Evolutionary conservation across 2,329 filamentous ascomycete genomes (phyloP).

Genomic region (Apiospora aurea): DNA sequence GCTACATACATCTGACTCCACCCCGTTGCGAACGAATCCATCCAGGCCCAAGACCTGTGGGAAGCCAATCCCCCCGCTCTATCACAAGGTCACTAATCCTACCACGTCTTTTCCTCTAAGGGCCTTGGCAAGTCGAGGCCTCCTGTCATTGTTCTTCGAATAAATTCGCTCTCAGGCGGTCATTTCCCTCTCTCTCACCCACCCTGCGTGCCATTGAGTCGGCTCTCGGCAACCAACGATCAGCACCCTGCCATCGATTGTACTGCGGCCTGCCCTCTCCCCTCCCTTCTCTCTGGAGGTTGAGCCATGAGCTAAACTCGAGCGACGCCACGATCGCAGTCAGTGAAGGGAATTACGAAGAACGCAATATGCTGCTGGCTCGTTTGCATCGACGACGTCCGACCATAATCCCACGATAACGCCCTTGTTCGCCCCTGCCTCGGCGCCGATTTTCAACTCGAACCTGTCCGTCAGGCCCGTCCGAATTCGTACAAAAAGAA

Average conservation of each 20-base stretch:
- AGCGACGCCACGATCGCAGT: conserved; percentile 1
- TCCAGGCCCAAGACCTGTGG: background rate
- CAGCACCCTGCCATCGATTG: conserved; percentile 1
- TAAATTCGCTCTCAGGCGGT: conserved; percentile 13
- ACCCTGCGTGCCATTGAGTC: conserved; percentile 9
- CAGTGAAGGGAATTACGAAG: conserved; percentile 8
- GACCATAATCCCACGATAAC: conserved; percentile 25
- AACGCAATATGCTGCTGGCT: conserved; percentile 25
- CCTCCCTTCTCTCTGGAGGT: conserved; percentile 1
- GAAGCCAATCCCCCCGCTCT: conserved; percentile 21
- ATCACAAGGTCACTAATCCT: conserved; percentile 22
- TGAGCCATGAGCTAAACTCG: conserved; percentile 20
- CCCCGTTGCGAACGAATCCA: conserved; percentile 14
- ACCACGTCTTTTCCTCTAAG: conserved; percentile 22
- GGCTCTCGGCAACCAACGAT: conserved; percentile 15
- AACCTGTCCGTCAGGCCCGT: background rate
- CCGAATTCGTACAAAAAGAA: conserved; percentile 8
- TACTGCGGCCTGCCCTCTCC: background rate
- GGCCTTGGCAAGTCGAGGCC: conserved; percentile 24
- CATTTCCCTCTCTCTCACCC: background rate
- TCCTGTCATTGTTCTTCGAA: conserved; percentile 19
- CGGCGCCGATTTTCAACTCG: background rate
- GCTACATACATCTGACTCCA: conserved; percentile 10
- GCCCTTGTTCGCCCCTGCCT: conserved; percentile 12
- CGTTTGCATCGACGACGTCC: conserved; percentile 23